Percentiles rank a stretch among this genome's conserved stretches.
Evolutionary conservation across 768 basidiomycete genomes (phyloP).

Genomic region (Vararia minispora): DNA sequence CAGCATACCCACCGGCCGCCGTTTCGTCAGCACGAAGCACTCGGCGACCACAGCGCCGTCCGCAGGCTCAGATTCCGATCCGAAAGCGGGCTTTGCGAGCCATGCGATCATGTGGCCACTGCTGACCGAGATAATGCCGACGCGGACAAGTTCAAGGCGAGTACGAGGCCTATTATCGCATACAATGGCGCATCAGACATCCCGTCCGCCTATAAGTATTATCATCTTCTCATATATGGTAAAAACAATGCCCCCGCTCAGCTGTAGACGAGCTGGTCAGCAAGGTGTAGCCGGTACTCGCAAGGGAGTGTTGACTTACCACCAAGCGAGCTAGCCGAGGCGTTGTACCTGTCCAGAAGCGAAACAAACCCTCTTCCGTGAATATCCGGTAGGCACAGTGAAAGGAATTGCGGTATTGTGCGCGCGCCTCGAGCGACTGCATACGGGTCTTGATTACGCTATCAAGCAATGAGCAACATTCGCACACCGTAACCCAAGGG

Average conservation of each 20-base stretch:
- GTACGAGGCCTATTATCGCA: too few species aligned
- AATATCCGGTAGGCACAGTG: slow-evolving; percentile 94
- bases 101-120: too few species aligned
- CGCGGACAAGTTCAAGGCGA: too few species aligned
- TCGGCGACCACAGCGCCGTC: too few species aligned
- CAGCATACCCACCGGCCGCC: too few species aligned
- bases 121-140: too few species aligned
- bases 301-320: slow-evolving; percentile 31
- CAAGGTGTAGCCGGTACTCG: background rate
- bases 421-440: slow-evolving; percentile 80
- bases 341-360: slow-evolving; percentile 96
- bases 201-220: slow-evolving; percentile 29
- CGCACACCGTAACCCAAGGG: background rate
- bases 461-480: background rate
- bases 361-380: slow-evolving; percentile 83
- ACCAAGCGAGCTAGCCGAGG: slow-evolving; percentile 79
- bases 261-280: slow-evolving; percentile 27
- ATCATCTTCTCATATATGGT: slow-evolving; percentile 85
- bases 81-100: too few species aligned
- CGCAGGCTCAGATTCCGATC: too few species aligned
- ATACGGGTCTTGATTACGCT: slow-evolving; percentile 97
- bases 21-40: too few species aligned
- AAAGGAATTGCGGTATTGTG: slow-evolving; percentile 86
- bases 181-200: slow-evolving; percentile 12
- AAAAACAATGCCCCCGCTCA: slow-evolving; percentile 90